A percentile compares a stretch with the other conserved stretches of the same genome.
phyloP scores from a whole-genome alignment of 352 stramenopile species.

The Aphanomyces stellatus region DNA sequence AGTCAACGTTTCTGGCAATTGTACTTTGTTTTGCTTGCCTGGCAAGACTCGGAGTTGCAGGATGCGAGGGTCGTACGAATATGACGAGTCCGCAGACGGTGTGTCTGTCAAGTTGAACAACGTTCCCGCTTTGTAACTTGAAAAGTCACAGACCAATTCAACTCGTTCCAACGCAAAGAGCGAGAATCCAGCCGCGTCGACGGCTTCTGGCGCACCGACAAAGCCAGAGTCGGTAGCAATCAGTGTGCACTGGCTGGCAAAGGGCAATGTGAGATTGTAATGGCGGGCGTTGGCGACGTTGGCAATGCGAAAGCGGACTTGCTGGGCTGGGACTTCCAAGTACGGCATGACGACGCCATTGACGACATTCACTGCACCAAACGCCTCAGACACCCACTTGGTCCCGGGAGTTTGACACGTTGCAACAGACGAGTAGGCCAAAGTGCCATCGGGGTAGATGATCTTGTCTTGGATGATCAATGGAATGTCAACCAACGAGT shows the following conservation, averaged over 20 bases:
- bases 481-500: slow-evolving; percentile 40
- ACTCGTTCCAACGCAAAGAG: slow-evolving; percentile 50
- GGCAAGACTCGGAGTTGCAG: slow-evolving; percentile 41
- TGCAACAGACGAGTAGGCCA: slow-evolving; percentile 65
- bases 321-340: slow-evolving; percentile 42
- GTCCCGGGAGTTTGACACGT: slow-evolving; percentile 34
- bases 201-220: slow-evolving; percentile 30
- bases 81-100: slow-evolving; percentile 27
- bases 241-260: slow-evolving; percentile 42
- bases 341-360: slow-evolving; percentile 69
- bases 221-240: slow-evolving; percentile 60
- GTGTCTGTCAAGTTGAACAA: slow-evolving; percentile 40
- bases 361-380: slow-evolving; percentile 46
- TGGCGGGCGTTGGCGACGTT: slow-evolving; percentile 57
- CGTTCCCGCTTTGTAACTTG: slow-evolving; percentile 27
- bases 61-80: slow-evolving; percentile 38
- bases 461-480: slow-evolving; percentile 44
- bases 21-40: slow-evolving; percentile 31
- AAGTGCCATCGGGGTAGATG: slow-evolving; percentile 37
- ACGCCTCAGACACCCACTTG: slow-evolving; percentile 54
- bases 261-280: slow-evolving; percentile 68
- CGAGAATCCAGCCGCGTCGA: slow-evolving; percentile 24
- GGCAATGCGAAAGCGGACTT: slow-evolving; percentile 49
- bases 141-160: slow-evolving; percentile 55
- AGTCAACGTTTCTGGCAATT: slow-evolving; percentile 31